phyloP scores from a whole-genome alignment of 129 eudicot species.

The Flaveria sonorensis region DNA sequence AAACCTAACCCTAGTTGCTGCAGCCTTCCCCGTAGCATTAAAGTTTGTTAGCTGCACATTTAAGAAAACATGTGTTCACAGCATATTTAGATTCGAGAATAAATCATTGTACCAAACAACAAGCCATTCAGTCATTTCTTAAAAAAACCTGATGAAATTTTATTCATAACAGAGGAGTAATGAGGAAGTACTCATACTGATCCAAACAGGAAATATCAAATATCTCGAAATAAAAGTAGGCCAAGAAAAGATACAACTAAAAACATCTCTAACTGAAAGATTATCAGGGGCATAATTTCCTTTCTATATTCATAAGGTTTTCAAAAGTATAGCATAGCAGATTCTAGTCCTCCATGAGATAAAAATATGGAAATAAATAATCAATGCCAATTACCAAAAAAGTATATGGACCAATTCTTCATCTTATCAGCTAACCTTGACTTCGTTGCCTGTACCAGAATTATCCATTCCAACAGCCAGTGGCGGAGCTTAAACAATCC shows the following conservation, averaged over 20 bases:
- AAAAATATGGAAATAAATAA: neutral
- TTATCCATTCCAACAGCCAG: slow-evolving; percentile 43
- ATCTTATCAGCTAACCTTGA: slow-evolving; percentile 46
- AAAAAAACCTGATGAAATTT: neutral
- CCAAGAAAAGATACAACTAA: neutral
- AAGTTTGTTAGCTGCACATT: slow-evolving; percentile 50
- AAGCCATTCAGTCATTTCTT: slow-evolving; percentile 5
- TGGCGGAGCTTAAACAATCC: too few relatives aligned
- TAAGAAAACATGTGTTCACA: slow-evolving; percentile 25
- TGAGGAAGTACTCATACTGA: neutral
- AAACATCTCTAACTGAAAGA: neutral
- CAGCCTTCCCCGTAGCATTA: slow-evolving; percentile 39
- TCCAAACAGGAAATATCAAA: neutral
- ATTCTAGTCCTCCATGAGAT: neutral
- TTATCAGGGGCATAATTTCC: neutral
- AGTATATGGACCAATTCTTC: slow-evolving; percentile 13
- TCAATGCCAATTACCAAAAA: slow-evolving; percentile 1
- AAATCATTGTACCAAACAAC: neutral
- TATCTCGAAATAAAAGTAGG: neutral
- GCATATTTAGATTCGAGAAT: slow-evolving; percentile 8
- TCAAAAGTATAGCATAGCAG: neutral
- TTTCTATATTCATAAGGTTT: neutral
- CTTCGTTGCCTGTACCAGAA: slow-evolving; percentile 42
- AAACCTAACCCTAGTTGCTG: slow-evolving; percentile 44
- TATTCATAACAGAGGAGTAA: neutral